Base-by-base conservation (phyloP, 495 filamentous ascomycete species). In the Extremus antarcticus region DNA sequence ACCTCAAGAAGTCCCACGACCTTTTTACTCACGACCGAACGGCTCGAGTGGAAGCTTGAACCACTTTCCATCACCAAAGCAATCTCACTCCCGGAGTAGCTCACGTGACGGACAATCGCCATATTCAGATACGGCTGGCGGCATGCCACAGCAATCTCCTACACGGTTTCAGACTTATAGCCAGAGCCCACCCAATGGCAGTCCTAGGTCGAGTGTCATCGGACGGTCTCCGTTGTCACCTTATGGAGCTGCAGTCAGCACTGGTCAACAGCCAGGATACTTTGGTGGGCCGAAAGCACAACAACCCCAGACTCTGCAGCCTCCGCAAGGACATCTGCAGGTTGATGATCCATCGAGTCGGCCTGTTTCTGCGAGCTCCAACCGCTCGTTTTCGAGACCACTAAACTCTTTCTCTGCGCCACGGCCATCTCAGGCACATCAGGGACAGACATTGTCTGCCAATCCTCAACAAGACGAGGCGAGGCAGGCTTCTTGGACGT, bases 41-140 rank as follows among this genome's bases (percentile, higher is more conserved):
- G 11, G 45, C 50, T 57, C 58, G 13, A 57, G 50, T 24, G 54
- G 54, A 8, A 61, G 54, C 29, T 1, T 57, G 4, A 57, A 57
- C 20, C 45, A 40, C 25, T 49, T 54, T 15, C 40, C 41, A 9
- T 45, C 41, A 8, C 41, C 41, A 45, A 45, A 24, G 25, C 20
- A 25, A 16, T 9, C 21, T 9, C 56, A 55, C 17, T 32, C 32
- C 3, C 56, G 51, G 4, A 45, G 10, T 13, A 41, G 43, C 43
- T 58, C 56, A 1, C 43, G 17, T 7, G 56, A 53, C 16, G 41
- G 24, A 0, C 20, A 20, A 11, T 58, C 50, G 13, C 50, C 56
- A 17, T 22, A 38, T 45, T 45, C 41, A 21, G 8, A 45, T n/a
- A 7, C 15, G 4, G 7, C 29, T 7, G 29, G 4, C 10, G 47